Evolutionary conservation across 495 filamentous ascomycete species (phyloP).

Genomic region (Terfezia claveryi): DNA sequence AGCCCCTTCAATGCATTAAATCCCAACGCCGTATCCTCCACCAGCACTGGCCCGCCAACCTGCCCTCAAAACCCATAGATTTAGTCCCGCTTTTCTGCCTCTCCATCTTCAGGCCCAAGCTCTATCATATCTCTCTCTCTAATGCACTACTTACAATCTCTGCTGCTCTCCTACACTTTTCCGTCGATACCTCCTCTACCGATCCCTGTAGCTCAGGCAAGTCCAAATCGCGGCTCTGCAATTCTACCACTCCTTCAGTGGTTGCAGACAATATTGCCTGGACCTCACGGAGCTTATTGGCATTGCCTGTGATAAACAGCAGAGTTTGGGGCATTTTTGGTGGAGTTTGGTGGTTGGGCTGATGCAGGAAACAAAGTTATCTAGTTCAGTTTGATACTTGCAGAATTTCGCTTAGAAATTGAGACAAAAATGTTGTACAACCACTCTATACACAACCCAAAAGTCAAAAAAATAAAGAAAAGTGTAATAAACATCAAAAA

Average conservation of each 20-base stretch:
- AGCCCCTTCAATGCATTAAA: conserved; percentile 75
- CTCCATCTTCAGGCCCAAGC: background rate
- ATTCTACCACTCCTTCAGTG: conserved; percentile 29
- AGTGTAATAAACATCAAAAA: too few species aligned
- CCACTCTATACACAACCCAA: too few species aligned
- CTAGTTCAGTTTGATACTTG: too few species aligned
- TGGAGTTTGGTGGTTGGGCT: too few species aligned
- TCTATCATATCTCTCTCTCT: background rate
- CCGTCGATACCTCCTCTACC: conserved; percentile 69
- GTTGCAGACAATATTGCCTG: conserved; percentile 46
- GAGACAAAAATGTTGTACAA: too few species aligned
- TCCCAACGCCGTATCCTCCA: conserved; percentile 86
- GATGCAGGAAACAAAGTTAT: too few species aligned
- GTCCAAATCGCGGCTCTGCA: conserved; percentile 54
- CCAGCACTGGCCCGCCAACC: conserved; percentile 71
- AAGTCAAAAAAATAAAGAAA: too few species aligned
- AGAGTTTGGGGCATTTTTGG: conserved; percentile 21
- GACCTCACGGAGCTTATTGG: conserved; percentile 77
- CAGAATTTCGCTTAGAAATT: too few species aligned
- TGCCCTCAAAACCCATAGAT: conserved; percentile 14
- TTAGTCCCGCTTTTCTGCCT: background rate
- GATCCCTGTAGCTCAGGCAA: conserved; percentile 78
- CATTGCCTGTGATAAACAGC: conserved; percentile 93
- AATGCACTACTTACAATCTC: conserved; percentile 29
- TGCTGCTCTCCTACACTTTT: conserved; percentile 67